Evolutionary conservation across 306 rosid species (phyloP).

Genomic region (peach (Prunus persica)): Prunus_persica_NCBIv2 NC_034009.1:1968001-1968500

Average conservation of each 20-base stretch:
- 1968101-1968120: neutral
- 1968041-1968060: neutral
- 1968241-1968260: neutral
- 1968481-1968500: constrained; percentile 3
- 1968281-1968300: neutral
- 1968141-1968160: neutral
- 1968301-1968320: neutral
- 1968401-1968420: neutral
- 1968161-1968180: neutral
- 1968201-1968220: neutral
- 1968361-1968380: neutral
- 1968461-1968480: constrained; percentile 11
- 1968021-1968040: neutral
- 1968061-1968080: neutral
- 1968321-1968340: neutral
- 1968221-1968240: neutral
- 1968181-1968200: neutral
- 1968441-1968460: neutral
- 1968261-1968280: neutral
- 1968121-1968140: neutral
- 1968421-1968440: neutral
- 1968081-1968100: neutral
- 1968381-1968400: neutral
- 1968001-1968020: constrained; percentile 7
- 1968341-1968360: neutral